phyloP scores from a whole-genome alignment of 805 yeast genomes.

The Candida argentea region DNA sequence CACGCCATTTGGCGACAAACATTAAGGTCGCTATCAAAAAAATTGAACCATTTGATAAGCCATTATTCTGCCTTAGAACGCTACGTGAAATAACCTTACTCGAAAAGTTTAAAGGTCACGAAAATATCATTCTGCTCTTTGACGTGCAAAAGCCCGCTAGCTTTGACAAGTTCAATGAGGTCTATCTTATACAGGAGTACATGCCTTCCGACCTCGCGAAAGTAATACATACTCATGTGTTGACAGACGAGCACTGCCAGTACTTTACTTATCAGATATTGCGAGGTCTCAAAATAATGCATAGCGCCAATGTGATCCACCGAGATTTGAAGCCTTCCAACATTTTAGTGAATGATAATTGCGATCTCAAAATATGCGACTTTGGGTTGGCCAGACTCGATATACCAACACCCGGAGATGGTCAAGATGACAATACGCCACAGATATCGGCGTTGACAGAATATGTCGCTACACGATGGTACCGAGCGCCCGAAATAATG shows the following conservation, averaged over 20 bases:
- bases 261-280: constrained; percentile 63
- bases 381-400: constrained; percentile 59
- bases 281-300: constrained; percentile 61
- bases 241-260: constrained; percentile 60
- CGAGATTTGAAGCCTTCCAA: constrained; percentile 73
- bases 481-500: constrained; percentile 80
- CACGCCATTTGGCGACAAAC: constrained; percentile 50
- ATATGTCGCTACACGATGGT: constrained; percentile 81
- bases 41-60: constrained; percentile 59
- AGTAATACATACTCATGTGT: constrained; percentile 44
- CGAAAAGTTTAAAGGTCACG: constrained; percentile 56
- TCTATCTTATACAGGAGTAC: constrained; percentile 64
- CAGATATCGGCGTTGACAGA: constrained; percentile 51
- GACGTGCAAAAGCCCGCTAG: constrained; percentile 58
- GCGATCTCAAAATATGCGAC: constrained; percentile 72
- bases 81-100: constrained; percentile 60
- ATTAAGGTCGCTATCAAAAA: constrained; percentile 69
- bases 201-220: constrained; percentile 70
- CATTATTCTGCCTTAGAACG: constrained; percentile 59
- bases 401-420: constrained; percentile 12
- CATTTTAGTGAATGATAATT: constrained; percentile 53
- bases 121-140: constrained; percentile 56
- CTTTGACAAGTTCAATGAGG: constrained; percentile 56
- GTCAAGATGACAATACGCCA: too few relatives aligned
- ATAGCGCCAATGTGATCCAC: constrained; percentile 64